These are phyloP conservation scores for Claviceps pusilla DNA, from an alignment of 2,329 filamentous ascomycete genomes.

Conservation along the genomic window DNA sequence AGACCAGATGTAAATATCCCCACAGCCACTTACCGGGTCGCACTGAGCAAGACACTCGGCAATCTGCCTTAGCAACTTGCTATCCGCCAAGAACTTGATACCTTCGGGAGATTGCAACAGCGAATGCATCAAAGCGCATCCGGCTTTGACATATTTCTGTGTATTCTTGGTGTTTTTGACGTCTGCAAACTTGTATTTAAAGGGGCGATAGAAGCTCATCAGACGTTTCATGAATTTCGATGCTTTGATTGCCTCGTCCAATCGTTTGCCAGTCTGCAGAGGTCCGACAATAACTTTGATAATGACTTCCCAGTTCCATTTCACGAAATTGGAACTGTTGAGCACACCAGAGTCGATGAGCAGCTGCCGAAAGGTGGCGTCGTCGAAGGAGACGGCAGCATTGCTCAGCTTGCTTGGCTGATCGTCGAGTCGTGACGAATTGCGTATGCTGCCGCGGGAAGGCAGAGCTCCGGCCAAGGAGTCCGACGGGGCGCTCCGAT, in stretches of 20 bases:
- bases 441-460: slow-evolving; percentile 29
- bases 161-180: slow-evolving; percentile 82
- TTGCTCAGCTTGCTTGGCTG: slow-evolving; percentile 31
- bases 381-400: slow-evolving; percentile 35
- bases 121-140: slow-evolving; percentile 75
- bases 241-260: slow-evolving; percentile 86
- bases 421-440: slow-evolving; percentile 39
- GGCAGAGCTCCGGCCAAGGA: slow-evolving; percentile 23
- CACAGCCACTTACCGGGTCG: slow-evolving; percentile 50
- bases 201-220: slow-evolving; percentile 88
- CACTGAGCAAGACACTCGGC: slow-evolving; percentile 93
- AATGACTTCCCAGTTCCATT: slow-evolving; percentile 97
- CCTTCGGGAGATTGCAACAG: slow-evolving; percentile 78
- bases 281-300: slow-evolving; percentile 85
- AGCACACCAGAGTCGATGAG: slow-evolving; percentile 71
- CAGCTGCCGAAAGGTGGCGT: slow-evolving; percentile 48
- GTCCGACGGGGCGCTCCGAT: slow-evolving; percentile 51
- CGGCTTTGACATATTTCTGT: slow-evolving; percentile 82
- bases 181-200: slow-evolving; percentile 90
- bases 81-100: slow-evolving; percentile 70
- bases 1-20: background rate
- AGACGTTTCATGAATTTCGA: slow-evolving; percentile 94
- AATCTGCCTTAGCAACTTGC: slow-evolving; percentile 84
- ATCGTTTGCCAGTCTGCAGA: slow-evolving; percentile 71
- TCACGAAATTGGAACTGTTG: slow-evolving; percentile 75